Evolutionary conservation across 768 basidiomycete species (phyloP), one percentile per base, ranked within the genome.

Genomic region (Serendipita indica): DNA sequence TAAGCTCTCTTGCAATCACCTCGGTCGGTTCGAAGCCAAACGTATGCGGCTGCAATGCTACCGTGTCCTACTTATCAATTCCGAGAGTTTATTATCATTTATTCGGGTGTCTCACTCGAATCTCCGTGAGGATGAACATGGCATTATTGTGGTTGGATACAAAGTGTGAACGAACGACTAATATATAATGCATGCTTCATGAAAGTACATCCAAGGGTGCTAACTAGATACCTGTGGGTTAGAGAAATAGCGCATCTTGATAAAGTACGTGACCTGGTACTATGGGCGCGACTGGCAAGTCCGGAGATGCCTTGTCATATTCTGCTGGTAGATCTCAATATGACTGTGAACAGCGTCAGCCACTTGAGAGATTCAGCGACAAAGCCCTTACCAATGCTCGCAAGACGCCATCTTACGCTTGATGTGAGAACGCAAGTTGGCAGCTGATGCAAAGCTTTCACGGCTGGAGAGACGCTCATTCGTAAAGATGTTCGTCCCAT

Each of bases 31-130:
- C 82, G 0, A 81, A 73, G 4, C 80, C 84, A 66, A 96, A 97
- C 64, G 89, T 80, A n/a, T 79, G 76, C 5, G 94, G 89, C 54
- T 85, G 82, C n/a, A 99, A 75, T 1, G 89, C 80, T 34, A 97
- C 79, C 1, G 88, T 94, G 71, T 99, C 94, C 91, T 94, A 63
- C 32, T 25, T 34, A 32, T 30, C 20, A 25, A n/a, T 27, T n/a
- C n/a, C n/a, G n/a, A n/a, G n/a, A n/a, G n/a, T n/a, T n/a, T n/a
- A n/a, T n/a, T n/a, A n/a, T n/a, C n/a, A n/a, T n/a, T n/a, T n/a
- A n/a, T n/a, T n/a, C 30, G n/a, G 10, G 20, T 22, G 20, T 6
- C 49, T 54, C 30, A 32, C 49, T n/a, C 49, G 20, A 22, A 54
- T 54, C 30, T 54, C 49, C n/a, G 49, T 22, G 6, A 54, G 49